Base-by-base conservation (phyloP, 139 green algal species). In the Dunaliella primolecta region DNA sequence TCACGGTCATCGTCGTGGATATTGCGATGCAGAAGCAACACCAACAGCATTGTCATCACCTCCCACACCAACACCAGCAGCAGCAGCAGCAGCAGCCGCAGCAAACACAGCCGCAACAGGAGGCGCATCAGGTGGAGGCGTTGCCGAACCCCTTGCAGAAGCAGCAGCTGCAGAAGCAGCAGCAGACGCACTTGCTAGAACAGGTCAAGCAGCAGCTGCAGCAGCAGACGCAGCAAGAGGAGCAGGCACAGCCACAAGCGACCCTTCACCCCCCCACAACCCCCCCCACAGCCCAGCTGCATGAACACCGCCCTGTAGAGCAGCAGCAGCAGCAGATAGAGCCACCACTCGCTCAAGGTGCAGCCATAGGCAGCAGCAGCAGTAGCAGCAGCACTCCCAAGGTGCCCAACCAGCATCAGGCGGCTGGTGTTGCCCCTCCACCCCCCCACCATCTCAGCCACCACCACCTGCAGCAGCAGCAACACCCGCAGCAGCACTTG, bases 1-100 rank as follows among this genome's bases (percentile, higher is more conserved):
- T 95, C 70, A 94, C 88, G 0, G 92, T 94, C 30, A 46, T 93
- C 23, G 84, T 95, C 2, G 86, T 94, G 0, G 90, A 95, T 31
- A 70, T 84, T 36, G 33, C 75, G 7, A 30, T 80, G n/a, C 75
- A 36, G 29, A 36, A 64, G 46, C 46, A 64, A 2, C 25, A 35
- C 2, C 78, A 71, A 1, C 78, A 83, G 75, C n/a, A n/a, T n/a
- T n/a, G n/a, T n/a, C n/a, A n/a, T n/a, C n/a, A n/a, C n/a, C n/a
- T n/a, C n/a, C n/a, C n/a, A 2, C 25, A 35, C 2, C 78, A 71
- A 1, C 78, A 83, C 29, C 46, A 64, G 15, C 46, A 64, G 46
- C 7, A 2, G 75, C n/a, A 80, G 75, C n/a, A 77, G 71, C 71
- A 77, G 29, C 75, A 32, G n/a, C 46, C 46, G 46, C 46, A 25